phyloP scores from a whole-genome alignment of 805 yeast species.

The Saccharomycopsis oosterbeekiorum region DNA sequence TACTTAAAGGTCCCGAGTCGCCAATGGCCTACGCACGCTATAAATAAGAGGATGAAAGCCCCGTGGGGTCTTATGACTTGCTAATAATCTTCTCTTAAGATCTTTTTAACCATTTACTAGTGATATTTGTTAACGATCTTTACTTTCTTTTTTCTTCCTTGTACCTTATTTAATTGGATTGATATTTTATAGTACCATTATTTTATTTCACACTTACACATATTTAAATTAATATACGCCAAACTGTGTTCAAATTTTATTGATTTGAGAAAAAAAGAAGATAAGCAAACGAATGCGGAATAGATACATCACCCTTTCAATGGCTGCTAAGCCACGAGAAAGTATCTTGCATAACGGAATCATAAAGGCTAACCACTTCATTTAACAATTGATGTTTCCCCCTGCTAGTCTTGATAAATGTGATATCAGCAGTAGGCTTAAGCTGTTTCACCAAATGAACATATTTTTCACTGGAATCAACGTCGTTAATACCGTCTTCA shows the following conservation, averaged over 20 bases:
- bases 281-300: neutral
- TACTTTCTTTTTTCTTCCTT: neutral
- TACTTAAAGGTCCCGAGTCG: conserved; percentile 17
- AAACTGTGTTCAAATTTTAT: too few relatives aligned
- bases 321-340: neutral
- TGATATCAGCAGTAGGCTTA: neutral
- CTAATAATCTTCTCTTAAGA: too few relatives aligned
- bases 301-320: neutral
- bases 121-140: neutral
- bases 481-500: conserved; percentile 51
- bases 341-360: neutral
- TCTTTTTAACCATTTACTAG: too few relatives aligned
- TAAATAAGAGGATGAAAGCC: neutral
- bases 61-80: too few relatives aligned
- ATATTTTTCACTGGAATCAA: conserved; percentile 19
- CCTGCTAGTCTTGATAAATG: neutral
- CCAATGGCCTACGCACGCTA: conserved; percentile 16
- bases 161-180: too few relatives aligned
- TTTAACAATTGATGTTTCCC: neutral
- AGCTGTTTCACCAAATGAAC: neutral
- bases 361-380: neutral
- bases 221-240: too few relatives aligned
- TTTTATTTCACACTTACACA: too few relatives aligned
- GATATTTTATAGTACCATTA: too few relatives aligned
- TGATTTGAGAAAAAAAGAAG: neutral